A percentile compares a stretch with the other conserved stretches of the same genome.
Conservation (phyloP, 352 stramenopile genomes). For the Globisporangium ultimum region DNA sequence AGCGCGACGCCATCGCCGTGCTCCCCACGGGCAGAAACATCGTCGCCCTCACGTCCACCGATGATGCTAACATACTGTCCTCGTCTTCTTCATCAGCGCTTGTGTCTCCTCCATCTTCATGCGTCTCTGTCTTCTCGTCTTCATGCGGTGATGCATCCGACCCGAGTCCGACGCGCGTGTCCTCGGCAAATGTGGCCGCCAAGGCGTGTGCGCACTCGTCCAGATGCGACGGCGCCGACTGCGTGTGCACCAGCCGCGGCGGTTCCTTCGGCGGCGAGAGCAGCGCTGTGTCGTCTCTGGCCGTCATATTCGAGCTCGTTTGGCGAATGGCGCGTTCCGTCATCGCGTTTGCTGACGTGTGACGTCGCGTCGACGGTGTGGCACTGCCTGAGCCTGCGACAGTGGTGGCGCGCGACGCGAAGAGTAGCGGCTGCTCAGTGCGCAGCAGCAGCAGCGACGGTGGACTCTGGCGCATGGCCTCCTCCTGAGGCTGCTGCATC, state of each 20-base stretch:
- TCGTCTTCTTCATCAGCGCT: not conserved
- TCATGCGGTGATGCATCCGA: not conserved
- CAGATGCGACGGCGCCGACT: constrained; percentile 11
- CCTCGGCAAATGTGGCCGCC: not conserved
- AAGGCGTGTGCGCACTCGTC: not conserved
- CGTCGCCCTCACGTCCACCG: not conserved
- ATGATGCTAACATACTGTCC: not conserved
- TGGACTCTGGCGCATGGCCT: not conserved
- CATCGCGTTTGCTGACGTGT: not conserved
- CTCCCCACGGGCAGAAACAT: not conserved
- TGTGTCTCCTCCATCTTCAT: not conserved
- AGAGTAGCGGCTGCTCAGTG: not conserved
- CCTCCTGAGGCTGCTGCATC: not conserved
- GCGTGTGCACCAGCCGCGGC: constrained; percentile 7
- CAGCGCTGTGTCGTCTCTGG: not conserved
- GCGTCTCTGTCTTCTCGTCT: not conserved
- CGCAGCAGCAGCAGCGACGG: constrained; percentile 2
- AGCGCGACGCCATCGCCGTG: not conserved
- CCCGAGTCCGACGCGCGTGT: too few species aligned
- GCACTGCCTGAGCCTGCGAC: not conserved
- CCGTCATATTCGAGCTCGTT: not conserved
- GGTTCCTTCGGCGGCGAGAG: not conserved
- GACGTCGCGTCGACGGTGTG: too few species aligned
- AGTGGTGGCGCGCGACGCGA: not conserved
- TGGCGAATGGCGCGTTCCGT: not conserved